phyloP scores from a whole-genome alignment of 2,329 filamentous ascomycete species.

The Botrytis aclada region DNA sequence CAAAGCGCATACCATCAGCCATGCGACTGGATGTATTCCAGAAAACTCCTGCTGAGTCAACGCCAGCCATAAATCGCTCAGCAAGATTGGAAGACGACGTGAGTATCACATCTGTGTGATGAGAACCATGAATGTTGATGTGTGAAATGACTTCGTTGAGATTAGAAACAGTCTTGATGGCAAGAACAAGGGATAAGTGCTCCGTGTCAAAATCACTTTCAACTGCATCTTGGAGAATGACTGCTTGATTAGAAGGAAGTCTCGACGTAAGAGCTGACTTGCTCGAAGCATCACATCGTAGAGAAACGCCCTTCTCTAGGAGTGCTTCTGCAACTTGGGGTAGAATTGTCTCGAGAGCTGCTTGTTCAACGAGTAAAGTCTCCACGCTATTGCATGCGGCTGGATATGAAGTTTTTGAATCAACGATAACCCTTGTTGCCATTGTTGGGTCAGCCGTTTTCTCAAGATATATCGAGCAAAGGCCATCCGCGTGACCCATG shows the following conservation, averaged over 20 bases:
- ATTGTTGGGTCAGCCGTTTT: conserved; percentile 69
- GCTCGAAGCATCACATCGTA: conserved; percentile 73
- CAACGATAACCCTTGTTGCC: conserved; percentile 74
- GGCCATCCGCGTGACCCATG: conserved; percentile 89
- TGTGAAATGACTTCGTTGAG: conserved; percentile 74
- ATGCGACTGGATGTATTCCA: conserved; percentile 96
- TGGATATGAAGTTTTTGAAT: conserved; percentile 92
- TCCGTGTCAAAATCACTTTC: conserved; percentile 81
- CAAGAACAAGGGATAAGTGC: conserved; percentile 79
- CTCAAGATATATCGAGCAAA: conserved; percentile 85
- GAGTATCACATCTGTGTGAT: conserved; percentile 91
- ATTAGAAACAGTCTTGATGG: conserved; percentile 72
- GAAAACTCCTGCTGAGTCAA: conserved; percentile 91
- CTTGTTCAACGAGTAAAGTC: conserved; percentile 79
- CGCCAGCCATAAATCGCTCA: conserved; percentile 75
- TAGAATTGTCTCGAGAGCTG: conserved; percentile 63
- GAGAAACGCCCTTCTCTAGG: conserved; percentile 70
- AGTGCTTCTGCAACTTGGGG: conserved; percentile 72
- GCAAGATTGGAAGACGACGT: conserved; percentile 67
- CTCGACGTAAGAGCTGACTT: conserved; percentile 58
- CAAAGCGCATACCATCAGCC: conserved; percentile 94
- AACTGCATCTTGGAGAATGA: conserved; percentile 60
- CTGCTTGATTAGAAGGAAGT: conserved; percentile 43
- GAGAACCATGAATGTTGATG: conserved; percentile 88
- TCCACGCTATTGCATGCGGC: conserved; percentile 96